phyloP scores from a whole-genome alignment of 176 grass and related monocot genomes.

The Musa troglodytarum region DNA sequence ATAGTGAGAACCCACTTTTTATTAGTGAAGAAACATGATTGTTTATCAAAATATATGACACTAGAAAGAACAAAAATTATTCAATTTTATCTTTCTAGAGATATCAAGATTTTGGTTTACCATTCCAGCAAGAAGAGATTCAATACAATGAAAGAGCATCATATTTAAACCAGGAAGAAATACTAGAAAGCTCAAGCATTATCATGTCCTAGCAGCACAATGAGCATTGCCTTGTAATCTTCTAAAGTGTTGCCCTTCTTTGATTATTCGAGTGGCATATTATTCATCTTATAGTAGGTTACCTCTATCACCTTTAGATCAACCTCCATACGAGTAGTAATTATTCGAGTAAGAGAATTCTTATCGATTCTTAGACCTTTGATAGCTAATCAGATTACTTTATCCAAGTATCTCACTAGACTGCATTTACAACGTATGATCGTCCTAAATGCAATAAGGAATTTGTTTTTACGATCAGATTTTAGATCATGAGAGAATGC shows the following conservation, averaged over 20 bases:
- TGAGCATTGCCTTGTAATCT: constrained; percentile 66
- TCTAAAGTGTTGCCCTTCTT: constrained; percentile 63
- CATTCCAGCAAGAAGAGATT: too few species aligned
- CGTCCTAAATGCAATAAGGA: constrained; percentile 46
- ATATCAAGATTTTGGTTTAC: too few species aligned
- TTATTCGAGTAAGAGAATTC: constrained; percentile 60
- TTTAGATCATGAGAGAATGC: constrained; percentile 49
- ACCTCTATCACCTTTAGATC: constrained; percentile 72
- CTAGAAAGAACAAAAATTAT: too few species aligned
- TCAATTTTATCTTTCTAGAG: too few species aligned
- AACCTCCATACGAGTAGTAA: constrained; percentile 63
- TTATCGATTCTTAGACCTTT: constrained; percentile 67
- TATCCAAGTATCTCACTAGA: constrained; percentile 80
- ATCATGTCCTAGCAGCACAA: constrained; percentile 54
- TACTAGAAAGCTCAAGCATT: constrained; percentile 4
- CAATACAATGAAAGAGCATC: too few species aligned
- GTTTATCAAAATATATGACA: too few species aligned
- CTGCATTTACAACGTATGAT: constrained; percentile 60
- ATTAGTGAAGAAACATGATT: too few species aligned
- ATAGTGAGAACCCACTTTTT: too few species aligned
- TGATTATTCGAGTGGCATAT: constrained; percentile 43
- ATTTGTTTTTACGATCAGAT: constrained; percentile 74
- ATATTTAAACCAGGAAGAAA: background rate
- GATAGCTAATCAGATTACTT: constrained; percentile 50
- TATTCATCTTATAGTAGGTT: constrained; percentile 77